phyloP scores from a whole-genome alignment of 768 basidiomycete genomes.

The Phylloporus sp. region DNA sequence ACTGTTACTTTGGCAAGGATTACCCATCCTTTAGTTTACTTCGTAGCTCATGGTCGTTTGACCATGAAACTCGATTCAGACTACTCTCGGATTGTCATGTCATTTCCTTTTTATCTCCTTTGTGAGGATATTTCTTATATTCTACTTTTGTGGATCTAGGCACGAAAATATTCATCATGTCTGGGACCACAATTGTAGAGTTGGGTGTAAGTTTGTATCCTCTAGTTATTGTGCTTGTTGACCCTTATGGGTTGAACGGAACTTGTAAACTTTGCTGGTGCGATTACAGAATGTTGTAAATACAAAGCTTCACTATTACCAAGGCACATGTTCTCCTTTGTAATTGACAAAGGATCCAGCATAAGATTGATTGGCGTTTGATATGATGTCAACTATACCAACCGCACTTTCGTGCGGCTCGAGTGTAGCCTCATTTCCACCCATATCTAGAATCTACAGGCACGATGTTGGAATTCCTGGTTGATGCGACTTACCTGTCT shows the following conservation, averaged over 20 bases:
- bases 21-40: slow-evolving; percentile 27
- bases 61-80: slow-evolving; percentile 33
- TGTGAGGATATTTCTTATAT: slow-evolving; percentile 7
- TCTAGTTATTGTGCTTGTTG: too few relatives aligned
- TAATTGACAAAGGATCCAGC: slow-evolving; percentile 33
- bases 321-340: slow-evolving; percentile 29
- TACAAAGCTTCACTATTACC: too few relatives aligned
- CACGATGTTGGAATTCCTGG: background rate
- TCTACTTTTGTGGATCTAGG: slow-evolving; percentile 2
- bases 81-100: slow-evolving; percentile 29
- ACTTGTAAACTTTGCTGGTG: too few relatives aligned
- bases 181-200: slow-evolving; percentile 1
- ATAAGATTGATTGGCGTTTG: slow-evolving; percentile 17
- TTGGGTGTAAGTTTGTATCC: too few relatives aligned
- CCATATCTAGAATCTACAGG: slow-evolving; percentile 29
- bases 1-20: background rate
- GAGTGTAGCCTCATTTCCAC: slow-evolving; percentile 27
- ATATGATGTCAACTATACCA: slow-evolving; percentile 27
- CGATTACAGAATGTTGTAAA: too few relatives aligned
- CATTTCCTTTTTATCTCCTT: slow-evolving; percentile 16
- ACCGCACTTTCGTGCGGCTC: slow-evolving; percentile 31
- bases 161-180: background rate
- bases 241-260: too few relatives aligned
- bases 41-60: slow-evolving; percentile 20
- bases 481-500: slow-evolving; percentile 28